Conservation (phyloP, 1,139 yeast species). For the Pichia sp. region DNA sequence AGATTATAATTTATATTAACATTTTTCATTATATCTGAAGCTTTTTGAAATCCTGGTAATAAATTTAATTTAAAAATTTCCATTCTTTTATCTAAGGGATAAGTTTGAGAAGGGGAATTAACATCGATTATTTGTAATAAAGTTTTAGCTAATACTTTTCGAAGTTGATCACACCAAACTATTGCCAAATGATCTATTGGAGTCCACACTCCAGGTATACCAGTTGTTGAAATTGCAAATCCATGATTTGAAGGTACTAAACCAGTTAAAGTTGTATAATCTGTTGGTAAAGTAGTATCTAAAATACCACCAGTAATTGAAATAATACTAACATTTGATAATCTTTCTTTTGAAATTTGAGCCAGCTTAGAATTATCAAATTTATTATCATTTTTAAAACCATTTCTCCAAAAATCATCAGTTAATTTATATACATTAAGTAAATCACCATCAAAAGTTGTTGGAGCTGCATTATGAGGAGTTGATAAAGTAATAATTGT, state of each 20-base stretch:
- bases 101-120: slow-evolving; percentile 39
- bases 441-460: slow-evolving; percentile 91
- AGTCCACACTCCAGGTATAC: slow-evolving; percentile 90
- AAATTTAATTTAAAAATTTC: slow-evolving; percentile 42
- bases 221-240: slow-evolving; percentile 75
- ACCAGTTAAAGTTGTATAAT: slow-evolving; percentile 73
- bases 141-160: slow-evolving; percentile 54
- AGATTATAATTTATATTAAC: slow-evolving; percentile 29
- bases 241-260: slow-evolving; percentile 71
- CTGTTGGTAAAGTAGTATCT: slow-evolving; percentile 86
- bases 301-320: slow-evolving; percentile 90
- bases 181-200: slow-evolving; percentile 93
- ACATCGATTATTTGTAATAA: slow-evolving; percentile 55
- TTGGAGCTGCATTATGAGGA: slow-evolving; percentile 90
- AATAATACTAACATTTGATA: slow-evolving; percentile 47
- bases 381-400: slow-evolving; percentile 31
- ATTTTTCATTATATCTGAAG: slow-evolving; percentile 5
- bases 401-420: slow-evolving; percentile 75
- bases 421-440: slow-evolving; percentile 65
- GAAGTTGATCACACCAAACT: slow-evolving; percentile 92
- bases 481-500: slow-evolving; percentile 84
- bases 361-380: slow-evolving; percentile 22
- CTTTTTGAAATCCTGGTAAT: slow-evolving; percentile 44
- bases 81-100: slow-evolving; percentile 51
- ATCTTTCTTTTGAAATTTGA: slow-evolving; percentile 35